Base-by-base conservation (phyloP, 805 yeast genomes). In the Saturnispora bothae region DNA sequence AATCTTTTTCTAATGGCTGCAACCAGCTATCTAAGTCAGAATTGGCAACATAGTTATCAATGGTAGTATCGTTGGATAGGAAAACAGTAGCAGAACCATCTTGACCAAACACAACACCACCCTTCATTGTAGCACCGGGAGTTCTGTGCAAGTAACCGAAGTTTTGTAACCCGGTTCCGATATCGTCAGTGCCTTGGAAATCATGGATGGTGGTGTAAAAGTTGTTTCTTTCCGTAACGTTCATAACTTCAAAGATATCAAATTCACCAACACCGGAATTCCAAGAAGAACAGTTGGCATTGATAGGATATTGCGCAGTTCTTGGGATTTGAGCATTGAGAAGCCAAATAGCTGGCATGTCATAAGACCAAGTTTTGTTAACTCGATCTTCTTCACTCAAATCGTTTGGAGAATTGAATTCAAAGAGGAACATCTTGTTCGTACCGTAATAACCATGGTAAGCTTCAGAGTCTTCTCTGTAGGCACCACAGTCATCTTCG, bases 281-380 rank as follows among this genome's bases (percentile, higher is more conserved):
- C 88, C 88, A 80, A 51, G 85, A 76, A 5, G 85, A 78, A 57
- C 86, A 80, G 52, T 73, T 74, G 27, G 63, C 60, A 46, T 73
- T 73, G 4, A 60, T 43, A 34, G 78, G 75, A 53, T 78, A 80
- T 57, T 80, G 86, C 3, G 86, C 62, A 15, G 86, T 79, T 64
- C 88, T 69, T 46, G 85, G 76, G 41, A 78, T 76, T 43, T 71
- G 68, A 19, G 81, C 76, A 47, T 78, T 78, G 49, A 78, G 61
- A 42, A 78, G 61, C 85, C 85, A 78, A 48, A 78, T 78, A 16
- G 84, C 86, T 8, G 88, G 84, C 76, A 78, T 61, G 55, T 81
- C 70, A 51, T 67, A 78, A 40, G 54, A 52, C 4, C 61, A 44
- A 9, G 63, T 47, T 39, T 63, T 59, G 33, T 51, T 49, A n/a